These are phyloP conservation scores for Hypomyces rosellus DNA, from an alignment of 2,329 filamentous ascomycete species.

Conservation along the genomic window DNA sequence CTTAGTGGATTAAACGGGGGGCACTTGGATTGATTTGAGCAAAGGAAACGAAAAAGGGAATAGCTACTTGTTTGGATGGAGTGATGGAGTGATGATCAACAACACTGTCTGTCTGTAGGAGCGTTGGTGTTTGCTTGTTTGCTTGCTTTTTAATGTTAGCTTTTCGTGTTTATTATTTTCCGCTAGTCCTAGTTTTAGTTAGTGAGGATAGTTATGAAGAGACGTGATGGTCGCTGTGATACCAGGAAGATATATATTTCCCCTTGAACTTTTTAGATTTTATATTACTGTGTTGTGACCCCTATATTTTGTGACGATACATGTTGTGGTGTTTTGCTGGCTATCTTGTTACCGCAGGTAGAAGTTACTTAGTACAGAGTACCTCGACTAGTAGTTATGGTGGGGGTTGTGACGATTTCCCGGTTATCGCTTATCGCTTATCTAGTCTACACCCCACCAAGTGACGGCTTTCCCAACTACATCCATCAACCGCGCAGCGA, in stretches of 20 bases:
- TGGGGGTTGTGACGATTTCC: background rate
- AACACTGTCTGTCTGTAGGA: background rate
- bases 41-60: slow-evolving; percentile 24
- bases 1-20: slow-evolving; percentile 18
- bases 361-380: too few species aligned
- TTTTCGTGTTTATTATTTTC: background rate
- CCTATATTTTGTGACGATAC: too few species aligned
- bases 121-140: slow-evolving; percentile 1
- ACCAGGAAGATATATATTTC: slow-evolving; percentile 2
- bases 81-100: background rate
- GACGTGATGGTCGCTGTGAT: slow-evolving; percentile 11
- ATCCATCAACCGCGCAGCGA: too few species aligned
- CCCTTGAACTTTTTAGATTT: background rate
- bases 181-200: slow-evolving; percentile 1
- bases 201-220: slow-evolving; percentile 10
- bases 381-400: too few species aligned
- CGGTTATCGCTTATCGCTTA: background rate
- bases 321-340: background rate
- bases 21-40: slow-evolving; percentile 21
- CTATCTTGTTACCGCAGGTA: background rate
- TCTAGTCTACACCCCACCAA: background rate
- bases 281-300: too few species aligned
- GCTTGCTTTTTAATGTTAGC: slow-evolving; percentile 3
- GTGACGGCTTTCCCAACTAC: too few species aligned
- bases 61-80: background rate